Evolutionary conservation across 2,329 filamentous ascomycete genomes (phyloP), one percentile per base, ranked within the genome.

Genomic region (Nothomitra cinnamomea): DNA sequence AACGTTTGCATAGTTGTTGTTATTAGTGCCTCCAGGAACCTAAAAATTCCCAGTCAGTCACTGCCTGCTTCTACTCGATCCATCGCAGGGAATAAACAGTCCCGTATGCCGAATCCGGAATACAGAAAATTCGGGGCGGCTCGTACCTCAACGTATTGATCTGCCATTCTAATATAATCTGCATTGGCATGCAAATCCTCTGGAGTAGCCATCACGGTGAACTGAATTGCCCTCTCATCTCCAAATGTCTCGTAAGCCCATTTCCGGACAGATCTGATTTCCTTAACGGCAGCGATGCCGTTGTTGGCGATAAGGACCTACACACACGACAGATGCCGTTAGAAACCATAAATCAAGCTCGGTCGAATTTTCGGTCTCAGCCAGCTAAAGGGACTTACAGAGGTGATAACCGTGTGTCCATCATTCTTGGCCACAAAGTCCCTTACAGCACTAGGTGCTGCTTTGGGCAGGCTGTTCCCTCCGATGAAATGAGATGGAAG

Each of bases 1-100:
- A 56, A 98, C 92, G 68, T 98, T 98, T 72, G 92, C 92, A 71
- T 98, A 98, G 72, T 98, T 98, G 82, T 98, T 95, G 78, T 98
- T 98, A 75, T 98, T 98, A 58, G 92, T 98, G 66, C 92, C 92
- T 65, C 92, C 92, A 35, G 92, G 92, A 57, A 98, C 90, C 75
- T 78, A 62, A 57, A 59, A 12, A n/a, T 36, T 5, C 19, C 15
- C 17, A 15, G 36, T 28, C 35, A 36, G 28, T 43, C 19, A 54
- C 10, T 55, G 41, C 17, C 6, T 2, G n/a, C 12, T 13, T 21
- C 54, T 24, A 38, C 54, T n/a, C n/a, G n/a, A n/a, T n/a, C n/a
- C n/a, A n/a, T n/a, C n/a, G n/a, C n/a, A n/a, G n/a, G n/a, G n/a
- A n/a, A n/a, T n/a, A n/a, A n/a, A n/a, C n/a, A n/a, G n/a, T n/a